Evolutionary conservation across 805 yeast species (phyloP).

Genomic region (Starmerella vaccinii): DNA sequence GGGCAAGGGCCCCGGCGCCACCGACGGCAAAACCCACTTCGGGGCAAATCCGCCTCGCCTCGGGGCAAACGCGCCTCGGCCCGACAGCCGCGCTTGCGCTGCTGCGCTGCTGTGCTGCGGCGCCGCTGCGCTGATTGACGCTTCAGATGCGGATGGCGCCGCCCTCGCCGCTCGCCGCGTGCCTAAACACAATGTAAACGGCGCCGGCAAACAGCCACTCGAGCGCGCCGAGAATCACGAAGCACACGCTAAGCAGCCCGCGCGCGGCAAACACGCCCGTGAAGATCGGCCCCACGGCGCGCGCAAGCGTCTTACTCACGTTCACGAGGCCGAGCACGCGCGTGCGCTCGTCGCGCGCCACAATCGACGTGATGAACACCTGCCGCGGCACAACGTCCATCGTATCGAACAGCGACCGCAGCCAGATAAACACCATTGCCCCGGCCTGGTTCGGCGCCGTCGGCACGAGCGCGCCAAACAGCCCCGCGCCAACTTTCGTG

Average conservation of each 20-base stretch:
- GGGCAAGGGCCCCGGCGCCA: not conserved
- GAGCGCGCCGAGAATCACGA: slow-evolving; percentile 30
- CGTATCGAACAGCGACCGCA: slow-evolving; percentile 54
- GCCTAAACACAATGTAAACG: slow-evolving; percentile 13
- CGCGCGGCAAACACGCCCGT: slow-evolving; percentile 62
- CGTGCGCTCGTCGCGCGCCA: slow-evolving; percentile 55
- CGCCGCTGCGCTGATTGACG: not conserved
- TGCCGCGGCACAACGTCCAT: slow-evolving; percentile 94
- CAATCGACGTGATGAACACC: slow-evolving; percentile 58
- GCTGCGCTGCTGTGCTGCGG: not conserved
- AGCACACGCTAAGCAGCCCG: slow-evolving; percentile 27
- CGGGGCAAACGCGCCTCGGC: too few relatives aligned
- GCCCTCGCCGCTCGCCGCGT: slow-evolving; percentile 8
- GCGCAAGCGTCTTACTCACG: slow-evolving; percentile 73
- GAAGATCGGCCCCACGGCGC: slow-evolving; percentile 69
- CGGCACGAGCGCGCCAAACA: slow-evolving; percentile 49
- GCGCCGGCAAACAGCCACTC: slow-evolving; percentile 27
- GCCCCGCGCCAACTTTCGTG: slow-evolving; percentile 70
- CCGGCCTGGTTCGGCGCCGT: slow-evolving; percentile 33
- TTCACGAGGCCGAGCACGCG: slow-evolving; percentile 77
- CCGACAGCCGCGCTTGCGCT: too few relatives aligned
- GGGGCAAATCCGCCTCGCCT: too few relatives aligned
- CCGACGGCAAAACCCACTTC: too few relatives aligned
- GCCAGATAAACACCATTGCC: slow-evolving; percentile 44
- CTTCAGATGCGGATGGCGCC: slow-evolving; percentile 10